Conservation (phyloP, 139 green algal species). For the Coelastrella sp. region DNA sequence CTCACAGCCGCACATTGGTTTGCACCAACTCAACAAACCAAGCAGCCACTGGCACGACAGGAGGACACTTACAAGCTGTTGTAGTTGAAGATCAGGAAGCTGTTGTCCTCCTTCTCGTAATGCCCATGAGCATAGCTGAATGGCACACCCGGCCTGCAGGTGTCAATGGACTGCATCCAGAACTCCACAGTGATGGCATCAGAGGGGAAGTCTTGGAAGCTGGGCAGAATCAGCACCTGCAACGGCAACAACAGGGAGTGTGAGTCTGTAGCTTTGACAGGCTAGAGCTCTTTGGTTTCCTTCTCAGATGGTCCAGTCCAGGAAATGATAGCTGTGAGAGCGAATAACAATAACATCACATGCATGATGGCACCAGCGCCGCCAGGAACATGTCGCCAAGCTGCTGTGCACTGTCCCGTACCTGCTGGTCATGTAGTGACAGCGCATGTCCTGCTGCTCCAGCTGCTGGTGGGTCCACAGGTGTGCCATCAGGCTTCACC, state of each 20-base stretch:
- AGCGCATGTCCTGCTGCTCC: constrained; percentile 80
- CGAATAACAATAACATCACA: not conserved
- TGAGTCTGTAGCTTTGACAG: too few species aligned
- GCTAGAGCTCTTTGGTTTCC: too few species aligned
- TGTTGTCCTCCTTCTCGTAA: constrained; percentile 85
- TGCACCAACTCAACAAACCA: too few species aligned
- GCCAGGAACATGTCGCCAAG: not conserved
- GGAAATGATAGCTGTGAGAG: too few species aligned
- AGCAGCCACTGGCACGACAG: not conserved
- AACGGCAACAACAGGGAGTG: not conserved
- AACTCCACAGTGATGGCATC: constrained; percentile 90
- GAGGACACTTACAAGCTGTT: constrained; percentile 74
- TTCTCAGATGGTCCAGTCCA: too few species aligned
- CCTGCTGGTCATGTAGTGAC: constrained; percentile 81
- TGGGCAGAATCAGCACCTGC: constrained; percentile 81
- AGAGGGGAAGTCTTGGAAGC: constrained; percentile 84
- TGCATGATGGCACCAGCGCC: not conserved
- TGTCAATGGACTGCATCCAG: constrained; percentile 85
- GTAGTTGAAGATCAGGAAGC: constrained; percentile 92
- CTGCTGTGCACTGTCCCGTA: not conserved
- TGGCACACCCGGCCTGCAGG: constrained; percentile 72
- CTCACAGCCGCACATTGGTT: too few species aligned
- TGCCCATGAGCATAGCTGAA: constrained; percentile 79
- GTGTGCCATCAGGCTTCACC: constrained; percentile 60
- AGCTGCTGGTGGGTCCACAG: constrained; percentile 62